Evolutionary conservation across 2,329 filamentous ascomycete species (phyloP).

Genomic region (Didymellaceae sp.): DNA sequence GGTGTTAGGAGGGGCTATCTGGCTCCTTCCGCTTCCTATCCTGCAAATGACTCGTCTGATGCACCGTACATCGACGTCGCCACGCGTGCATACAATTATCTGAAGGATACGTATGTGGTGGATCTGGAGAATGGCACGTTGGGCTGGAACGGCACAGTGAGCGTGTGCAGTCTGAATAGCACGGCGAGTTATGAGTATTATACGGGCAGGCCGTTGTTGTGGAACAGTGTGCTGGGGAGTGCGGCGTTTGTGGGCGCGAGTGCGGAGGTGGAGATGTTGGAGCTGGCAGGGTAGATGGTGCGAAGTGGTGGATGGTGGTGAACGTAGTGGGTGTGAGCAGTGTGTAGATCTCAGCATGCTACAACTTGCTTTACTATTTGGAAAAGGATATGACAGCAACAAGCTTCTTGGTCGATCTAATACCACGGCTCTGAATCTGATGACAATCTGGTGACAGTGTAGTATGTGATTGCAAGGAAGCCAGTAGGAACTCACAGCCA

Average conservation of each 20-base stretch:
- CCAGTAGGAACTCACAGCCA: too few relatives aligned
- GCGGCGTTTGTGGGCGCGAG: conserved; percentile 36
- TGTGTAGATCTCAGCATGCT: too few relatives aligned
- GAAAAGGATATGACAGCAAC: too few relatives aligned
- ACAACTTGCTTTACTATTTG: too few relatives aligned
- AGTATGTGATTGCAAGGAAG: too few relatives aligned
- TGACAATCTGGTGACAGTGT: too few relatives aligned
- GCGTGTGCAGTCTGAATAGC: conserved; percentile 35
- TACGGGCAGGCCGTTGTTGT: neutral
- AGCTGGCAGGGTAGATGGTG: neutral
- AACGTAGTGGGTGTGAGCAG: neutral
- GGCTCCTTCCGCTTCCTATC: conserved; percentile 1
- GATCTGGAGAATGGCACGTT: conserved; percentile 29
- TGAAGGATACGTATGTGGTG: conserved; percentile 29
- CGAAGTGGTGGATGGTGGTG: neutral
- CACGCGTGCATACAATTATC: conserved; percentile 47
- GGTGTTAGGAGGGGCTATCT: conserved; percentile 51
- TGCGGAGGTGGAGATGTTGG: conserved; percentile 28
- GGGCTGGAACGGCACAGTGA: conserved; percentile 42
- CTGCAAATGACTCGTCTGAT: neutral
- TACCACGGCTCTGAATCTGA: too few relatives aligned
- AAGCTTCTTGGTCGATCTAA: too few relatives aligned
- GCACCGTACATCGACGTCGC: conserved; percentile 28
- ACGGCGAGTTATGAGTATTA: conserved; percentile 35
- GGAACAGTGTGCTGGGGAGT: conserved; percentile 44